A percentile compares a stretch with the other conserved stretches of the same genome.
Conservation (phyloP, 2,329 filamentous ascomycete genomes). For the Emericellopsis atlantica region DNA sequence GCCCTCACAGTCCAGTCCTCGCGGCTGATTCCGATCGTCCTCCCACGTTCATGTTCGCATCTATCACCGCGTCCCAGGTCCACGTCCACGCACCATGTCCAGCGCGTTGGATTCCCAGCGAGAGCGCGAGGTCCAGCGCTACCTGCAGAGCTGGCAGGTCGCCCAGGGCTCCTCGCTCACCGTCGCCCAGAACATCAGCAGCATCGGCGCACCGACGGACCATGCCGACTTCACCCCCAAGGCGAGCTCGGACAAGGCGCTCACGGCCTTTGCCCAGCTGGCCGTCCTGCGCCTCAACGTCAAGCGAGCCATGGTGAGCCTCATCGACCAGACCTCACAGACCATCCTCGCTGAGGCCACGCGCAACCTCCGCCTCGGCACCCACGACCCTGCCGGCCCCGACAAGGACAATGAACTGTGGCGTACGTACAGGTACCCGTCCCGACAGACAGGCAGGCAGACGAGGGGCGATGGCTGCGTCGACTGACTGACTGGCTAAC, state of each 20-base stretch:
- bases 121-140: slow-evolving; percentile 16
- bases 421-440: slow-evolving; percentile 13
- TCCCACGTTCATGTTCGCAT: no score
- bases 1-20: no score
- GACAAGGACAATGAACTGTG: slow-evolving; percentile 15
- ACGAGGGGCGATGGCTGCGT: no score
- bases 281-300: slow-evolving; percentile 31
- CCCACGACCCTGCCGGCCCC: not conserved
- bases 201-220: slow-evolving; percentile 13
- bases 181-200: slow-evolving; percentile 16
- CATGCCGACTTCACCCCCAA: slow-evolving; percentile 17
- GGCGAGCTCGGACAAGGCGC: slow-evolving; percentile 20
- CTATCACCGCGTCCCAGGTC: no score
- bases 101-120: slow-evolving; percentile 14
- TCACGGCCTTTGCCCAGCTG: slow-evolving; percentile 37
- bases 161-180: slow-evolving; percentile 17
- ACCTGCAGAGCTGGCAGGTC: slow-evolving; percentile 16
- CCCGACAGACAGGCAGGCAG: no score
- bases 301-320: slow-evolving; percentile 33
- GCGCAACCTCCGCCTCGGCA: slow-evolving; percentile 25
- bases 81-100: no score
- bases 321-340: slow-evolving; percentile 31
- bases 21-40: no score
- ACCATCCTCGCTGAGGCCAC: slow-evolving; percentile 40
- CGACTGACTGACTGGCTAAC: no score